Evolutionary conservation across 805 yeast species (phyloP).

Genomic region (Candida nitratophila): DNA sequence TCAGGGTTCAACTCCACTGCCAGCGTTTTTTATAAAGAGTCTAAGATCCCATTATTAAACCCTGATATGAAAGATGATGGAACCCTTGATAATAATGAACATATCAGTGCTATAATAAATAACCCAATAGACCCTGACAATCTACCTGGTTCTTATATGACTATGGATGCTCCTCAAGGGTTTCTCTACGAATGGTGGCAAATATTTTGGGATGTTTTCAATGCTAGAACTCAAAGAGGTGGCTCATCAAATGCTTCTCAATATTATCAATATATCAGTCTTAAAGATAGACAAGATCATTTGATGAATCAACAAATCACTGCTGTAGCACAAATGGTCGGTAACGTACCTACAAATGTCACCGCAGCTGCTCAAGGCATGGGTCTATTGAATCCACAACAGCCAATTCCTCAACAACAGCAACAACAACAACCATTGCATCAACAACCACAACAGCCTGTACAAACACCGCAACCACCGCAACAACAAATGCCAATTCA

Average conservation of each 20-base stretch:
- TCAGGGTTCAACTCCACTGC: slow-evolving; percentile 70
- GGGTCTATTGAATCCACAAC: slow-evolving; percentile 3
- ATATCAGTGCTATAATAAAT: neutral
- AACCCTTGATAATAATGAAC: neutral
- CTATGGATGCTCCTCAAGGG: slow-evolving; percentile 81
- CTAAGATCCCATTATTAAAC: slow-evolving; percentile 49
- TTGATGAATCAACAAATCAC: slow-evolving; percentile 22
- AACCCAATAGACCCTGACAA: slow-evolving; percentile 19
- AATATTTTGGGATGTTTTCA: slow-evolving; percentile 89
- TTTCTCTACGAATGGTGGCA: slow-evolving; percentile 94
- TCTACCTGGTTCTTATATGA: slow-evolving; percentile 42
- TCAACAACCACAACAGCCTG: too few species aligned
- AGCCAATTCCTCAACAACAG: slow-evolving; percentile 1
- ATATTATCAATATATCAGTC: slow-evolving; percentile 56
- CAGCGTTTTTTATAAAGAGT: slow-evolving; percentile 64
- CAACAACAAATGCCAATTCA: slow-evolving; percentile 12
- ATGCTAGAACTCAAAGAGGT: slow-evolving; percentile 66
- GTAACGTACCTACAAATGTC: slow-evolving; percentile 12
- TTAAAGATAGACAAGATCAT: slow-evolving; percentile 57
- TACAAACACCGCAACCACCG: slow-evolving; percentile 9
- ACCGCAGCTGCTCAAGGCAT: slow-evolving; percentile 8
- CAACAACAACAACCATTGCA: slow-evolving; percentile 7
- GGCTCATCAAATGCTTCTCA: slow-evolving; percentile 60
- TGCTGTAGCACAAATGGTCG: slow-evolving; percentile 11
- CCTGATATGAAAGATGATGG: neutral